These are phyloP conservation scores for Phylloporus sp. DNA, from an alignment of 768 basidiomycete species.

Conservation along the genomic window DNA sequence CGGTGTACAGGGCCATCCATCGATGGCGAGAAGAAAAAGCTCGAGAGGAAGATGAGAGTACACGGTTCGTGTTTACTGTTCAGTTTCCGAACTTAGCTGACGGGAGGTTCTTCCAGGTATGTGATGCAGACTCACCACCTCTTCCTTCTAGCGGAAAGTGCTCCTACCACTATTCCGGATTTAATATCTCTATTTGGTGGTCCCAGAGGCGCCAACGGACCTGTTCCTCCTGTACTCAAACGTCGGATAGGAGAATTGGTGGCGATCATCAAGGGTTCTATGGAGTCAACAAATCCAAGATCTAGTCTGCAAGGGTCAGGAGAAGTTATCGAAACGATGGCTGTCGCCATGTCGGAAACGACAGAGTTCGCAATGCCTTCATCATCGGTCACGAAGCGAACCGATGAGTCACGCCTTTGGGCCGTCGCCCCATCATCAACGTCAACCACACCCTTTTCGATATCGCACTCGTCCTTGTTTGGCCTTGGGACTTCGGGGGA, in stretches of 20 bases:
- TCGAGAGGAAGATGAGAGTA: slow-evolving; percentile 83
- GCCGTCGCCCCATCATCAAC: not conserved
- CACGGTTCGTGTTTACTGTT: slow-evolving; percentile 46
- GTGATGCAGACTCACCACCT: slow-evolving; percentile 72
- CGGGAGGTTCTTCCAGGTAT: slow-evolving; percentile 42
- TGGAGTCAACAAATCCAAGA: slow-evolving; percentile 23
- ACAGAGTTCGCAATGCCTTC: slow-evolving; percentile 10
- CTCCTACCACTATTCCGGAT: slow-evolving; percentile 61
- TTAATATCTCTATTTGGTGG: slow-evolving; percentile 55
- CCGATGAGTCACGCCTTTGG: slow-evolving; percentile 22
- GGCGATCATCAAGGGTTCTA: slow-evolving; percentile 52
- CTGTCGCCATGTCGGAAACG: slow-evolving; percentile 2
- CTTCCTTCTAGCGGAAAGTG: slow-evolving; percentile 68
- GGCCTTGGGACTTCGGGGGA: slow-evolving; percentile 7
- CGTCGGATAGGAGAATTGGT: slow-evolving; percentile 61
- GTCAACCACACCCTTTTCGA: slow-evolving; percentile 3
- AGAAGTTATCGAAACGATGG: not conserved
- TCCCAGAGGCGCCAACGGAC: slow-evolving; percentile 17
- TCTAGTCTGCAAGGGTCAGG: not conserved
- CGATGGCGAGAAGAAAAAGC: slow-evolving; percentile 79
- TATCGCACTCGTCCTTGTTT: slow-evolving; percentile 27
- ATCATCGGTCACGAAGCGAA: not conserved
- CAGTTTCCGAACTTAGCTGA: not conserved
- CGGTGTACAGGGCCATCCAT: slow-evolving; percentile 71
- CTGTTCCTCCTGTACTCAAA: slow-evolving; percentile 61